Evolutionary conservation across 345 rosid species (phyloP).

Genomic region (Eucalyptus lansdowneana): DNA sequence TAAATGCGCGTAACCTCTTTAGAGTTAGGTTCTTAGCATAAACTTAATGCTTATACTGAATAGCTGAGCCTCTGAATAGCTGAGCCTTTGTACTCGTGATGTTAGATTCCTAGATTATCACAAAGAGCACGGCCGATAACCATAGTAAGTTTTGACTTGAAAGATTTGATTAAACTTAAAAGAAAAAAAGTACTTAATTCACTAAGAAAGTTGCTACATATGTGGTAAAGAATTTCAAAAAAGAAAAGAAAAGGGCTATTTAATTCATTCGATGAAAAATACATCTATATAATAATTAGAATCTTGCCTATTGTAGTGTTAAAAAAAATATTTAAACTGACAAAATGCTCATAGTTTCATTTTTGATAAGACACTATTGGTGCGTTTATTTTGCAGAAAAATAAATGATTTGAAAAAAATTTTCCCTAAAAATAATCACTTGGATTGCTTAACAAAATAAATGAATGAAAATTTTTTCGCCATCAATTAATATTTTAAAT

Average conservation of each 20-base stretch:
- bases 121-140: background rate
- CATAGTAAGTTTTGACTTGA: background rate
- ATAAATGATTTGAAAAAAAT: no score
- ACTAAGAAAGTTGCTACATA: no score
- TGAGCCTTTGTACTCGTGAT: background rate
- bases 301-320: background rate
- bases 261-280: background rate
- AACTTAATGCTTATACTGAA: background rate
- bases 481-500: no score
- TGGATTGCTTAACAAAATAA: background rate
- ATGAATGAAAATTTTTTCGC: background rate
- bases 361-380: background rate
- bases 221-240: no score
- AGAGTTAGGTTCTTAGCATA: background rate
- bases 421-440: no score
- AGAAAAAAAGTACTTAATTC: no score
- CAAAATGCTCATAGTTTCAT: background rate
- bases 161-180: background rate
- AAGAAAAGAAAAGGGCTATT: background rate
- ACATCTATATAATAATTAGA: background rate
- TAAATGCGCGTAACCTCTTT: background rate
- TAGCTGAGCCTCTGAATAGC: background rate
- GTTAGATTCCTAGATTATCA: background rate
- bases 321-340: no score
- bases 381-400: fast-evolving